Conservation (phyloP, 306 rosid genomes). For the Cicer cuneatum region DNA sequence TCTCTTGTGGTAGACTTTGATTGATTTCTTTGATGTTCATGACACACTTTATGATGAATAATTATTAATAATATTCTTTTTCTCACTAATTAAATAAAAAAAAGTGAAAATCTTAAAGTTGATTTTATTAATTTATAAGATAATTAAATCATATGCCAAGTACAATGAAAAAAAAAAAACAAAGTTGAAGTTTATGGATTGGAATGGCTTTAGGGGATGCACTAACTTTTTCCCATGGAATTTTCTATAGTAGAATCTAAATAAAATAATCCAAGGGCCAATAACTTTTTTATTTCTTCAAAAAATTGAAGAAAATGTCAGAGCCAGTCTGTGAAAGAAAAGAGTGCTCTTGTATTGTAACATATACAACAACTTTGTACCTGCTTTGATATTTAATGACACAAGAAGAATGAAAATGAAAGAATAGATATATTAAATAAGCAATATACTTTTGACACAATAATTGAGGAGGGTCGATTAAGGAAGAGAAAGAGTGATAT, state of each 20-base stretch:
- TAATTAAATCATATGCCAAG: background rate
- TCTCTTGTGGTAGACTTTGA: too few relatives aligned
- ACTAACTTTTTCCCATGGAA: constrained; percentile 26
- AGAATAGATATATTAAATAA: constrained; percentile 11
- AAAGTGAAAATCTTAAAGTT: background rate
- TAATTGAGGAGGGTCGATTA: constrained; percentile 47
- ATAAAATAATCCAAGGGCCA: constrained; percentile 32
- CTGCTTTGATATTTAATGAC: constrained; percentile 37
- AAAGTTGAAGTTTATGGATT: constrained; percentile 3
- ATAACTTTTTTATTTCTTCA: background rate
- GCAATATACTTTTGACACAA: constrained; percentile 48
- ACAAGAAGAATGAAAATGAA: constrained; percentile 42
- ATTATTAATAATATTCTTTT: too few relatives aligned
- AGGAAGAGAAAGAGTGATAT: background rate
- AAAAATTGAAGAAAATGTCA: constrained; percentile 3
- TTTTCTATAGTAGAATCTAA: constrained; percentile 43
- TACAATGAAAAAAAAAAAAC: background rate
- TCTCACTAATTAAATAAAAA: too few relatives aligned
- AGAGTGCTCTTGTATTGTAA: constrained; percentile 43
- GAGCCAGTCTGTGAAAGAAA: constrained; percentile 46
- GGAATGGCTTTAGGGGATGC: constrained; percentile 36
- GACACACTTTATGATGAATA: too few relatives aligned
- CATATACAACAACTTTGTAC: constrained; percentile 47
- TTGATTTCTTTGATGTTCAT: too few relatives aligned
- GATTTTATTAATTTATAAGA: background rate